Evolutionary conservation across 108 stramenopile genomes (phyloP).

Genomic region (Nannochloropsis oceanica): DNA sequence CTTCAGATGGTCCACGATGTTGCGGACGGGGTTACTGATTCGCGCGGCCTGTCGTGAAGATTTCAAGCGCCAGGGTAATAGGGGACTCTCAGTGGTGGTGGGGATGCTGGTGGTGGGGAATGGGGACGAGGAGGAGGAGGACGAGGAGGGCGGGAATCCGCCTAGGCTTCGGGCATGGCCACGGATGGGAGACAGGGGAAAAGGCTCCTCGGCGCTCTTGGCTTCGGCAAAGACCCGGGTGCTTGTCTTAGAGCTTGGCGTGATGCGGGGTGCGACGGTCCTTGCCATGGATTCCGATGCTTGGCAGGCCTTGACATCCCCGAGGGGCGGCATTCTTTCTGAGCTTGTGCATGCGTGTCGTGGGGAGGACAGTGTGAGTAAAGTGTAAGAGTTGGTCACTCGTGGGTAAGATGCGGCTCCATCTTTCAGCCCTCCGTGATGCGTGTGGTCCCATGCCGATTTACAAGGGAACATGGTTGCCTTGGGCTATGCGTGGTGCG

Average conservation of each 20-base stretch:
- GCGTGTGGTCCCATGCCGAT: no score
- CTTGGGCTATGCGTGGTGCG: no score
- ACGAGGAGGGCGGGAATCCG: no score
- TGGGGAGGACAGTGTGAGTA: no score
- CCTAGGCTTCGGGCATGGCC: no score
- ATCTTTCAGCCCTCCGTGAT: no score
- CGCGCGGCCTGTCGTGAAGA: conserved; percentile 37
- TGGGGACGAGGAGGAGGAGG: neutral
- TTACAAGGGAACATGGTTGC: no score
- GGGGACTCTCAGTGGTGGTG: no score
- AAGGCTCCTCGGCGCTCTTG: neutral
- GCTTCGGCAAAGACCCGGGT: neutral
- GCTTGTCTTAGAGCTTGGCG: neutral
- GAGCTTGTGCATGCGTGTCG: no score
- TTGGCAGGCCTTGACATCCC: neutral
- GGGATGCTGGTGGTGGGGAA: neutral
- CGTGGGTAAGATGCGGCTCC: no score
- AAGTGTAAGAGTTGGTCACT: no score
- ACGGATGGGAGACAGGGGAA: no score
- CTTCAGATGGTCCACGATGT: conserved; percentile 62
- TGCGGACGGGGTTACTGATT: conserved; percentile 63
- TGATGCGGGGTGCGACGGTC: neutral
- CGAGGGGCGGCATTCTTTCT: neutral
- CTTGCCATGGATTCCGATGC: neutral
- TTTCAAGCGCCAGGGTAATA: neutral